These are phyloP conservation scores for Epithemia pelagica DNA, from an alignment of 108 stramenopile species.

Conservation along the genomic window DNA sequence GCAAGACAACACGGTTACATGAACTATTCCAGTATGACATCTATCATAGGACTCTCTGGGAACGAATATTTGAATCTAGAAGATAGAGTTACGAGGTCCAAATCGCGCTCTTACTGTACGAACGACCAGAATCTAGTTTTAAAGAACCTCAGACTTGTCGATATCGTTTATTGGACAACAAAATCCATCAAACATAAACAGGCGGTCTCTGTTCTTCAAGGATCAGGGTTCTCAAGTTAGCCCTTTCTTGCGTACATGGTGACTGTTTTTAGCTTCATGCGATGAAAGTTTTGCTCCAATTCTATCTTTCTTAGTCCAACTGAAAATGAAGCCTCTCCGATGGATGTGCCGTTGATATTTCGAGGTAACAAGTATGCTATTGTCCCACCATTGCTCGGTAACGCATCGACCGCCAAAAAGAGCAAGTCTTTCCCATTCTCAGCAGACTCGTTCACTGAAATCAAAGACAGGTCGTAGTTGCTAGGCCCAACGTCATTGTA, in stretches of 20 bases:
- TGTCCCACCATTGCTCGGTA: slow-evolving; percentile 21
- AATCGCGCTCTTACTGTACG: too few species aligned
- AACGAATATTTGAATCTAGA: too few species aligned
- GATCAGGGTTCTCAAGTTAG: too few species aligned
- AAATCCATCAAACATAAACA: too few species aligned
- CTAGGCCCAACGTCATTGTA: slow-evolving; percentile 21
- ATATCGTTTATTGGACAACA: too few species aligned
- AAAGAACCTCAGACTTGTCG: too few species aligned
- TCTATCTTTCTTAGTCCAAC: slow-evolving; percentile 39
- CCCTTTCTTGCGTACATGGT: slow-evolving; percentile 66
- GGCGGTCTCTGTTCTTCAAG: too few species aligned
- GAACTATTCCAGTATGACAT: too few species aligned
- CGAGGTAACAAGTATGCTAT: slow-evolving; percentile 63
- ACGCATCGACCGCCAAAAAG: slow-evolving; percentile 28
- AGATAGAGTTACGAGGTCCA: too few species aligned
- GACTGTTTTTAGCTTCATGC: slow-evolving; percentile 76
- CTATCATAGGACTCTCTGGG: too few species aligned
- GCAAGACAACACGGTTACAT: too few species aligned
- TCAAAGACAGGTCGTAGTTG: slow-evolving; percentile 13
- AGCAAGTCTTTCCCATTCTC: slow-evolving; percentile 34
- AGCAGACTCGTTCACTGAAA: slow-evolving; percentile 26
- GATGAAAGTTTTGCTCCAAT: slow-evolving; percentile 70
- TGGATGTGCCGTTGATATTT: slow-evolving; percentile 51
- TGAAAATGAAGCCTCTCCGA: slow-evolving; percentile 38
- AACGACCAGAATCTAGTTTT: too few species aligned